Evolutionary conservation across 116 monocot genomes (phyloP).

Genomic region (Trichopus zeylanicus): DNA sequence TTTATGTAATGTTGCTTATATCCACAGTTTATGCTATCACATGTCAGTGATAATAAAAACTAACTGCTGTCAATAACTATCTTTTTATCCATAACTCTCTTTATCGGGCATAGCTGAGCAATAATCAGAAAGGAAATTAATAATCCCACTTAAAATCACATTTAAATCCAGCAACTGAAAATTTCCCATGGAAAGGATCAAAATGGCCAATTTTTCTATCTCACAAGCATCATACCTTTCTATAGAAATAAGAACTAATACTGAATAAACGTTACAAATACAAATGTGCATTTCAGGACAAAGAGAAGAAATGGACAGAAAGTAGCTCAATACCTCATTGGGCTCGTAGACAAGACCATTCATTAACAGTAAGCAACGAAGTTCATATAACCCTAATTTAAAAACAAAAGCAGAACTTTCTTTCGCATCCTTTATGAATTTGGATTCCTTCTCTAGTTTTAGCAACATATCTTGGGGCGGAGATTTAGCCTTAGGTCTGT

Average conservation of each 20-base stretch:
- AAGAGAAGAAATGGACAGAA: not conserved
- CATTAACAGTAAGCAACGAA: constrained; percentile 75
- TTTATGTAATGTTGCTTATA: too few species aligned
- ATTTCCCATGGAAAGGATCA: not conserved
- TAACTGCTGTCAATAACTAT: too few species aligned
- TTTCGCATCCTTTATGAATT: constrained; percentile 48
- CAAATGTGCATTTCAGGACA: not conserved
- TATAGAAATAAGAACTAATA: too few species aligned
- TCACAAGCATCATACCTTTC: not conserved
- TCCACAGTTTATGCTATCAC: too few species aligned
- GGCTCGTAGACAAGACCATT: constrained; percentile 86
- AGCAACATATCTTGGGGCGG: constrained; percentile 76
- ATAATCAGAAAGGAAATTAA: too few species aligned
- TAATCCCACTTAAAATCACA: too few species aligned
- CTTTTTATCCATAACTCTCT: too few species aligned
- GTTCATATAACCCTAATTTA: constrained; percentile 77
- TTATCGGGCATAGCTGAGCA: too few species aligned
- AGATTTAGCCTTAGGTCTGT: constrained; percentile 75
- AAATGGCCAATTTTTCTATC: not conserved
- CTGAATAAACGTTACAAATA: too few species aligned
- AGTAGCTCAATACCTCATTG: constrained; percentile 42
- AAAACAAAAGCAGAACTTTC: constrained; percentile 72
- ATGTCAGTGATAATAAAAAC: too few species aligned
- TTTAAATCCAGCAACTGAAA: too few species aligned
- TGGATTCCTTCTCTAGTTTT: constrained; percentile 54